These are phyloP conservation scores for Xylaria palmicola DNA, from an alignment of 495 filamentous ascomycete species.

Conservation along the genomic window DNA sequence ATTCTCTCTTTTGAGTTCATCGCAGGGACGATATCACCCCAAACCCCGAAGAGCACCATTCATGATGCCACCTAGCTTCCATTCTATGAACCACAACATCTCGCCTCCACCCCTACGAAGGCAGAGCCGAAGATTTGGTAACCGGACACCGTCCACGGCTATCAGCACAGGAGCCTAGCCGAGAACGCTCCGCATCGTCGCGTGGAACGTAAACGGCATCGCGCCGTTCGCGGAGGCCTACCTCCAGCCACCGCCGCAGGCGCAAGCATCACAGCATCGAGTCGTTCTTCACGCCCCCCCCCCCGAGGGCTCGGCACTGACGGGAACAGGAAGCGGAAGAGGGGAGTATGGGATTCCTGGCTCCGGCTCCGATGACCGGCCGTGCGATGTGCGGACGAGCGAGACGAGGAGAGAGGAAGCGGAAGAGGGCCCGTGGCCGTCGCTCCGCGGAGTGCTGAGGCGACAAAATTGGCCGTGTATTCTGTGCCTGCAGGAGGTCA, in stretches of 20 bases:
- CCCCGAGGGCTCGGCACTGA: too few relatives aligned
- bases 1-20: neutral
- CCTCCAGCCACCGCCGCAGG: neutral
- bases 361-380: neutral
- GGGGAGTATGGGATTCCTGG: neutral
- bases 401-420: too few relatives aligned
- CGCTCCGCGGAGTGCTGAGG: neutral
- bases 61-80: neutral
- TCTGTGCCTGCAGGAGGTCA: neutral
- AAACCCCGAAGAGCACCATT: neutral
- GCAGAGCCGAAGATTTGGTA: neutral
- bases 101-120: neutral
- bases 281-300: neutral
- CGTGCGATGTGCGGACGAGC: too few relatives aligned
- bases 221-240: neutral
- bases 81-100: neutral
- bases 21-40: too few relatives aligned
- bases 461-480: neutral
- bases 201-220: neutral
- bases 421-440: neutral
- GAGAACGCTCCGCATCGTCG: neutral
- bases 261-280: neutral
- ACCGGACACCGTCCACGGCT: neutral
- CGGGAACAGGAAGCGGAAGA: neutral
- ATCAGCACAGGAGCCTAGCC: neutral